Evolutionary conservation across 768 basidiomycete species (phyloP).

Genomic region (Hydnomerulius pinastri): DNA sequence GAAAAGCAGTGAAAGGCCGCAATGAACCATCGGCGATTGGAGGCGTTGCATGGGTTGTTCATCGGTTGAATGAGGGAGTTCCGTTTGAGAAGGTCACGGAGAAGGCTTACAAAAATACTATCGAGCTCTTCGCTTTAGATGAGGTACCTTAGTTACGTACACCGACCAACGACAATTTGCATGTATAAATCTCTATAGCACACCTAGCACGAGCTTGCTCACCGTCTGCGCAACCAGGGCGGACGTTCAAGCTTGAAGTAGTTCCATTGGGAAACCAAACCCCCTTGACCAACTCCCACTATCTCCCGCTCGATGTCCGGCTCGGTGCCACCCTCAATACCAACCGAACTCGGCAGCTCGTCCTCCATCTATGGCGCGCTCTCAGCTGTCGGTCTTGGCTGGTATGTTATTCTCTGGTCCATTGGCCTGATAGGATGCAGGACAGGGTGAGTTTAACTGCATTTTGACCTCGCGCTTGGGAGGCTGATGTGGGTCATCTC

Average conservation of each 20-base stretch:
- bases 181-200: no score
- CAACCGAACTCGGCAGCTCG: neutral
- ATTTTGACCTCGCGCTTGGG: neutral
- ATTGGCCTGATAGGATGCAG: slow-evolving; percentile 67
- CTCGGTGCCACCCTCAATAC: neutral
- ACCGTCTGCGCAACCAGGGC: no score
- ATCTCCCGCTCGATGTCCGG: slow-evolving; percentile 13
- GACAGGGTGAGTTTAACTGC: slow-evolving; percentile 64
- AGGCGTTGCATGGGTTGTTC: slow-evolving; percentile 73
- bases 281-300: neutral
- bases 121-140: slow-evolving; percentile 56
- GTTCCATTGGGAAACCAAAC: no score
- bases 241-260: no score
- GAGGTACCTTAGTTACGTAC: slow-evolving; percentile 29
- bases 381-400: slow-evolving; percentile 50
- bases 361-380: slow-evolving; percentile 12
- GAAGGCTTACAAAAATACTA: slow-evolving; percentile 63
- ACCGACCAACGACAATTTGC: neutral
- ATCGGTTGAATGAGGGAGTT: slow-evolving; percentile 44
- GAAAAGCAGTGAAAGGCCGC: slow-evolving; percentile 71
- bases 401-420: slow-evolving; percentile 66
- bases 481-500: slow-evolving; percentile 1
- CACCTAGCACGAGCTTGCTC: no score
- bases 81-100: slow-evolving; percentile 57
- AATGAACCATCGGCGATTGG: slow-evolving; percentile 72